Evolutionary conservation across 352 stramenopile genomes (phyloP).

Genomic region (Globisporangium rhizosaccharum): DNA sequence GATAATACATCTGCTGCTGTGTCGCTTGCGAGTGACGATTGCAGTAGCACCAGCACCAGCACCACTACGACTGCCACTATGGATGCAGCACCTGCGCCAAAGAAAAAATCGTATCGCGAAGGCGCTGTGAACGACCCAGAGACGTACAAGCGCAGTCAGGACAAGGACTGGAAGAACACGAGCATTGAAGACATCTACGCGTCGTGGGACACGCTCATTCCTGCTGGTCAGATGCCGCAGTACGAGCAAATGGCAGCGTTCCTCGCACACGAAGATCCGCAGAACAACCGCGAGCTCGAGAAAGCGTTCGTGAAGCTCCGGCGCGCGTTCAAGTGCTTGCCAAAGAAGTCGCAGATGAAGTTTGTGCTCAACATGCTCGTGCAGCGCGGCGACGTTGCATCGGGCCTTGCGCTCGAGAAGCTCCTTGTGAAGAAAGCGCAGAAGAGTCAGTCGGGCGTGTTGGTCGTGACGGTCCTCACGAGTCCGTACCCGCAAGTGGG

Average conservation of each 20-base stretch:
- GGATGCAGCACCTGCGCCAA: not conserved
- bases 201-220: constrained; percentile 80
- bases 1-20: not conserved
- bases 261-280: constrained; percentile 63
- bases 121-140: constrained; percentile 71
- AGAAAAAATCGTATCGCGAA: constrained; percentile 14
- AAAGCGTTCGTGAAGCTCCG: constrained; percentile 82
- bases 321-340: constrained; percentile 83
- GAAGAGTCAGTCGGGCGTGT: constrained; percentile 87
- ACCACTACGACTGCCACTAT: not conserved
- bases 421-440: constrained; percentile 87
- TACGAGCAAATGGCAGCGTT: constrained; percentile 82
- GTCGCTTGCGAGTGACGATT: not conserved
- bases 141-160: constrained; percentile 84
- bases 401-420: constrained; percentile 57
- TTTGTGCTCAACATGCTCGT: constrained; percentile 78
- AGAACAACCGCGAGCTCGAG: constrained; percentile 76
- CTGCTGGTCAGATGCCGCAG: constrained; percentile 50
- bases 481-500: constrained; percentile 83
- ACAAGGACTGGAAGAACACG: constrained; percentile 75
- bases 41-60: not conserved
- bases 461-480: constrained; percentile 91
- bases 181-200: constrained; percentile 86
- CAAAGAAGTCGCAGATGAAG: constrained; percentile 91
- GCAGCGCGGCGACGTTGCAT: constrained; percentile 44